Base-by-base conservation (phyloP, 768 basidiomycete genomes). In the Mycena leptocephala region DNA sequence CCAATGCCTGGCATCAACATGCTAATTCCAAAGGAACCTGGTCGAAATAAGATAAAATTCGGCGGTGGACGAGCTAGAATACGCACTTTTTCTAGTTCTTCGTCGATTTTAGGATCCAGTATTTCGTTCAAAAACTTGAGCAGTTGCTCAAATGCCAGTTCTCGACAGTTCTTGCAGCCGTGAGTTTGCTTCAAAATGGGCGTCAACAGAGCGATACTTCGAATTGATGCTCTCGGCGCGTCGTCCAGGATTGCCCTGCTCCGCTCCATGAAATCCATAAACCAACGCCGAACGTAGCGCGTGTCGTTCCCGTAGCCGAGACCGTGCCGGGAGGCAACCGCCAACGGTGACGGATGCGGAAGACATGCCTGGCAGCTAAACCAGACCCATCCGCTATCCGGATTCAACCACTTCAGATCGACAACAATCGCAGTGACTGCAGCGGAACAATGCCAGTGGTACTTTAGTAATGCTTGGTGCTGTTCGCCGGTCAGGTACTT, bases 241-340 rank as follows among this genome's bases (percentile, higher is more conserved):
- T 65, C 64, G 64, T 3, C 46, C 43, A 65, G 8, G 3, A 65
- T n/a, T 4, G 30, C 46, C 14, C 32, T 65, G 30, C 28, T 51
- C 20, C 64, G 43, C 32, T 65, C 64, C 20, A 65, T 35, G 39
- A 65, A 51, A 48, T 48, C 64, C 64, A 65, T 51, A 35, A 65
- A 65, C 64, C 64, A 65, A 14, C 46, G 46, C 24, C 64, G 46
- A 13, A 51, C 64, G 10, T 48, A n/a, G 46, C 64, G 64, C 5
- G 46, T n/a, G 1, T 63, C 62, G 62, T 30, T 64, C 26, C 26
- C 63, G 6, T 46, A 22, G 16, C 32, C 48, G 48, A 3, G 18
- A 11, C 39, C 62, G 28, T 32, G 56, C 6, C 64, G 43, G 39
- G 64, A 32, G 14, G 18, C 20, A 13, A 63, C 22, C 22, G n/a